Evolutionary conservation across 2,329 filamentous ascomycete species (phyloP).

Genomic region (Trichoderma afroharzianum): DNA sequence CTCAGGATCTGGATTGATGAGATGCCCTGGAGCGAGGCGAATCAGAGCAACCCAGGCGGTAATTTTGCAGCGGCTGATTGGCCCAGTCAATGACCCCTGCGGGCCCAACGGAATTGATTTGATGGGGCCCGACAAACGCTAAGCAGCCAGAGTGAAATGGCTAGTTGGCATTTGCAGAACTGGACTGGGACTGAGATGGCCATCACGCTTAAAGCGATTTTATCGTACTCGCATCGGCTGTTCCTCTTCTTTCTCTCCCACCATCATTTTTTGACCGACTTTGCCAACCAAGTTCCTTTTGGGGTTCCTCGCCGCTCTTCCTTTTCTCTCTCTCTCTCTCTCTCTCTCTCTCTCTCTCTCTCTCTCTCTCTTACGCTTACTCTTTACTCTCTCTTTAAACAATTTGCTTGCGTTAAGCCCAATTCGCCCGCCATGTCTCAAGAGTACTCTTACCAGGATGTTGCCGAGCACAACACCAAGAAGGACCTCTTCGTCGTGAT

Average conservation of each 20-base stretch:
- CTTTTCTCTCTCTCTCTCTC: not conserved
- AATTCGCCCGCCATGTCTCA: conserved; percentile 31
- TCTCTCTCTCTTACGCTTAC: not conserved
- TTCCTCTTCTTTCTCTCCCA: not conserved
- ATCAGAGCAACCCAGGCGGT: conserved; percentile 26
- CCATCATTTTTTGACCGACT: conserved; percentile 14
- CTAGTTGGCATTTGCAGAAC: conserved; percentile 2
- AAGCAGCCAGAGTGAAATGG: not conserved
- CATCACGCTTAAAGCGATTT: not conserved
- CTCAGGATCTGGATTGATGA: not conserved
- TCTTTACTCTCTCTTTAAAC: not conserved
- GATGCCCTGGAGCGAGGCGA: conserved; percentile 19
- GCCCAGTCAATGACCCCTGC: conserved; percentile 17
- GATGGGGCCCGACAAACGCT: not conserved
- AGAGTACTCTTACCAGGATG: conserved; percentile 73
- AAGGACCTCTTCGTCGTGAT: conserved; percentile 90
- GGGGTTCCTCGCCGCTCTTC: not conserved
- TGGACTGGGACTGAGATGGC: not conserved
- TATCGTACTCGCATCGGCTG: conserved; percentile 6
- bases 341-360: not conserved
- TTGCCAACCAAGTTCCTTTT: not conserved
- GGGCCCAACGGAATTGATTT: not conserved
- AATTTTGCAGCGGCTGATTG: conserved; percentile 31
- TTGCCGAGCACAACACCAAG: conserved; percentile 84
- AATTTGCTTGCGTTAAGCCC: not conserved